Conservation (phyloP, 768 basidiomycete genomes). For the Pisolithus marmoratus region DNA sequence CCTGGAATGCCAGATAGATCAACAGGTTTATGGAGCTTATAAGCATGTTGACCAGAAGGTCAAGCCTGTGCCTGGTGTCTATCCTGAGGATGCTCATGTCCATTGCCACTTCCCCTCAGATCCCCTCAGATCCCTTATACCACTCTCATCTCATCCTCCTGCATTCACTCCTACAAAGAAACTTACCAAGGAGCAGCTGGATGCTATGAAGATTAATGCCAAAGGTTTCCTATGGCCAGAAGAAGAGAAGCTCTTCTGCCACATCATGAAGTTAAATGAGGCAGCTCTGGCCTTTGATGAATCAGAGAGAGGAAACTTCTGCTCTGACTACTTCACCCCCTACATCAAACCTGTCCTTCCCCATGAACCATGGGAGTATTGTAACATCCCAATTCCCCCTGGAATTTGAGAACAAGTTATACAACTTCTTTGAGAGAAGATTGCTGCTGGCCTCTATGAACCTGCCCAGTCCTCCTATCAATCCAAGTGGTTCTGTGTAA, state of each 20-base stretch:
- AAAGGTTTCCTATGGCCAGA: neutral
- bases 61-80: neutral
- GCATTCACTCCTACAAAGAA: neutral
- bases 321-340: conserved; percentile 27
- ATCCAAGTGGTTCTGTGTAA: conserved; percentile 34
- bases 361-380: conserved; percentile 28
- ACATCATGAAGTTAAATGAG: conserved; percentile 27
- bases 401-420: conserved; percentile 18
- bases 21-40: neutral
- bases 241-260: neutral
- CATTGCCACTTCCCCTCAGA: neutral
- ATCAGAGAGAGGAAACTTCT: conserved; percentile 10
- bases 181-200: neutral
- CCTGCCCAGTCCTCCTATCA: conserved; percentile 32
- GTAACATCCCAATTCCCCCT: conserved; percentile 27
- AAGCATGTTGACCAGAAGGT: neutral
- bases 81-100: neutral
- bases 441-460: conserved; percentile 37
- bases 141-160: neutral
- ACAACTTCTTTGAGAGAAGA: conserved; percentile 17
- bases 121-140: neutral
- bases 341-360: conserved; percentile 26
- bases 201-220: neutral
- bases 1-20: no score
- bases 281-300: conserved; percentile 34